Conservation (phyloP, 2,329 filamentous ascomycete genomes). For the Fusarium napiforme region DNA sequence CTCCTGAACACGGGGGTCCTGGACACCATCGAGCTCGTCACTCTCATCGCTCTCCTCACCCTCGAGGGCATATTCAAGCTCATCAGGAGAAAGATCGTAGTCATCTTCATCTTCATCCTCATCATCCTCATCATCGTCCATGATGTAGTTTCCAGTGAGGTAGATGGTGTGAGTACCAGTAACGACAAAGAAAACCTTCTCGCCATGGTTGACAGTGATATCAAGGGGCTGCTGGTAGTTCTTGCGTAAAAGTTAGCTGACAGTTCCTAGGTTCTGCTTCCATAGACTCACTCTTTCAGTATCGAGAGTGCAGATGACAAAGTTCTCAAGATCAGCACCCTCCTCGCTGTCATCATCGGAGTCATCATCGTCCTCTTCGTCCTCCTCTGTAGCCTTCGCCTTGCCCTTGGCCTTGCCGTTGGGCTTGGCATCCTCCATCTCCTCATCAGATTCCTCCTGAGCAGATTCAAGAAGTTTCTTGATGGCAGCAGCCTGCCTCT, state of each 20-base stretch:
- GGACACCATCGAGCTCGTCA: constrained; percentile 81
- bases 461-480: constrained; percentile 81
- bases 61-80: constrained; percentile 77
- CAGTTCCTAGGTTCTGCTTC: background rate
- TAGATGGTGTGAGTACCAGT: constrained; percentile 89
- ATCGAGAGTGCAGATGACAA: constrained; percentile 95
- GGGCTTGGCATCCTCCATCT: constrained; percentile 76
- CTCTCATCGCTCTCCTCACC: constrained; percentile 79
- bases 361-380: constrained; percentile 69
- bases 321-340: constrained; percentile 81
- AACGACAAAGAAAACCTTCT: constrained; percentile 92
- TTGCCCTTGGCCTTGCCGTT: constrained; percentile 76
- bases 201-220: constrained; percentile 88
- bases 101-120: constrained; percentile 76
- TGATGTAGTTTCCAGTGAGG: constrained; percentile 96
- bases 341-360: constrained; percentile 72
- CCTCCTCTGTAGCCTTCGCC: constrained; percentile 72
- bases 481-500: constrained; percentile 79
- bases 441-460: constrained; percentile 71
- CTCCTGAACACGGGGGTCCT: constrained; percentile 85
- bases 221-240: constrained; percentile 95
- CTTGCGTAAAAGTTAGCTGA: constrained; percentile 60
- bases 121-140: constrained; percentile 73
- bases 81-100: constrained; percentile 84
- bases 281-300: constrained; percentile 78